phyloP scores from a whole-genome alignment of 2,329 filamentous ascomycete genomes.

The Pyrenophora teres region DNA sequence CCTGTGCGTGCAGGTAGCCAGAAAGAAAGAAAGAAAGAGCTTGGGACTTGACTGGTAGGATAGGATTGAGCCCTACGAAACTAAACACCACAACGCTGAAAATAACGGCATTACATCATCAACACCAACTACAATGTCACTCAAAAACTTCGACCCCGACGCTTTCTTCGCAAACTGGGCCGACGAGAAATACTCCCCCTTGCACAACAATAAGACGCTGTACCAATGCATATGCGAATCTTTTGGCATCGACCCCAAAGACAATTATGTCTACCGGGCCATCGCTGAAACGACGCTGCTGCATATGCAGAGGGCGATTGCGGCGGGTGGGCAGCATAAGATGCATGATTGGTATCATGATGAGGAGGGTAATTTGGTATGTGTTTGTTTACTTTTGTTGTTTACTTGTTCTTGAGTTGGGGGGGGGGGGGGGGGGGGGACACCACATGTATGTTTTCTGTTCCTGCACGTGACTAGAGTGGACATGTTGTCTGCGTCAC shows the following conservation, averaged over 20 bases:
- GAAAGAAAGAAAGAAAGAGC: neutral
- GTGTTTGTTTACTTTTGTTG: slow-evolving; percentile 6
- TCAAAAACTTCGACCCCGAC: slow-evolving; percentile 52
- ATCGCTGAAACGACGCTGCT: slow-evolving; percentile 56
- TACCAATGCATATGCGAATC: slow-evolving; percentile 53
- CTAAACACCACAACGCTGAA: neutral
- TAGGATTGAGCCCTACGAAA: too few relatives aligned
- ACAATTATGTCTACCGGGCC: slow-evolving; percentile 58
- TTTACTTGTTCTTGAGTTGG: neutral
- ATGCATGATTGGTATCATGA: slow-evolving; percentile 59
- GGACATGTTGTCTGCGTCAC: too few relatives aligned
- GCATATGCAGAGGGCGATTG: slow-evolving; percentile 56
- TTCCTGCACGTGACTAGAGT: too few relatives aligned
- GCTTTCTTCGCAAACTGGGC: slow-evolving; percentile 52
- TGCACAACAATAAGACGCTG: slow-evolving; percentile 41
- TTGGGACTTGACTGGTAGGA: neutral
- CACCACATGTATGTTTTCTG: too few relatives aligned
- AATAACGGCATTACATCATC: neutral
- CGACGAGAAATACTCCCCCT: slow-evolving; percentile 40
- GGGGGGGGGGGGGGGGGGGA: too few relatives aligned
- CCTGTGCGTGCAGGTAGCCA: neutral
- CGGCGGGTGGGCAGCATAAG: slow-evolving; percentile 52
- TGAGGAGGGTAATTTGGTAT: slow-evolving; percentile 43
- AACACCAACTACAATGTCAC: slow-evolving; percentile 23
- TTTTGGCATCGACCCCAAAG: slow-evolving; percentile 53